Percentiles rank a stretch among this genome's conserved stretches.
Conservation (phyloP, 139 green algal genomes). For the Coelastrella sp. region DNA sequence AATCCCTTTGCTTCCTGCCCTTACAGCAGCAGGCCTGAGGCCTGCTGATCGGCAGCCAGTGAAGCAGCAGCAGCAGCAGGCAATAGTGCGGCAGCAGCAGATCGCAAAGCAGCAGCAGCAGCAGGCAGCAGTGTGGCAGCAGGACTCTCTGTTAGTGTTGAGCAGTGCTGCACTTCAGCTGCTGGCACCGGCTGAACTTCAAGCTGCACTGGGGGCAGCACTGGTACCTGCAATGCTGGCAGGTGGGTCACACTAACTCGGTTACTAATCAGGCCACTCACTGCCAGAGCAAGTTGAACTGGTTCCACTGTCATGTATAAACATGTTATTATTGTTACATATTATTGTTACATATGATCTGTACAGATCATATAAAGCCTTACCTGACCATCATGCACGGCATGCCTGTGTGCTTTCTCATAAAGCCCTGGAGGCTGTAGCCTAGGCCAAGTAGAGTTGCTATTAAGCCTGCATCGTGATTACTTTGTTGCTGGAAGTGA, state of each 20-base stretch:
- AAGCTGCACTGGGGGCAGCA: conserved; percentile 30
- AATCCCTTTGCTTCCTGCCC: background rate
- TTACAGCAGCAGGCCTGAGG: background rate
- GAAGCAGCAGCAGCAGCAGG: conserved; percentile 28
- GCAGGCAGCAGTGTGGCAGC: conserved; percentile 17
- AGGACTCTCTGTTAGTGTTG: conserved; percentile 33
- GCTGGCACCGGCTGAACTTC: conserved; percentile 31
- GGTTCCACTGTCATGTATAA: background rate
- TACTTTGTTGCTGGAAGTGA: no score
- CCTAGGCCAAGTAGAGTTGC: no score
- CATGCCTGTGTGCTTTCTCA: no score
- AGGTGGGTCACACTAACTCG: background rate
- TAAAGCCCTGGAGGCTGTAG: no score
- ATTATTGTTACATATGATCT: no score
- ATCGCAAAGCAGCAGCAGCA: background rate
- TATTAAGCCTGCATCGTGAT: no score
- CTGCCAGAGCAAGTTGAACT: background rate
- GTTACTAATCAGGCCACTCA: background rate
- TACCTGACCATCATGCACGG: no score
- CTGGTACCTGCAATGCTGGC: background rate
- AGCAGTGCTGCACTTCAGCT: conserved; percentile 44
- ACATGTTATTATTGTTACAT: no score
- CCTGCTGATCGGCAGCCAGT: background rate
- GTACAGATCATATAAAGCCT: no score
- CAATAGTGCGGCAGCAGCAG: background rate